phyloP scores from a whole-genome alignment of 2,329 filamentous ascomycete genomes.

The Pleomassaria siparia region DNA sequence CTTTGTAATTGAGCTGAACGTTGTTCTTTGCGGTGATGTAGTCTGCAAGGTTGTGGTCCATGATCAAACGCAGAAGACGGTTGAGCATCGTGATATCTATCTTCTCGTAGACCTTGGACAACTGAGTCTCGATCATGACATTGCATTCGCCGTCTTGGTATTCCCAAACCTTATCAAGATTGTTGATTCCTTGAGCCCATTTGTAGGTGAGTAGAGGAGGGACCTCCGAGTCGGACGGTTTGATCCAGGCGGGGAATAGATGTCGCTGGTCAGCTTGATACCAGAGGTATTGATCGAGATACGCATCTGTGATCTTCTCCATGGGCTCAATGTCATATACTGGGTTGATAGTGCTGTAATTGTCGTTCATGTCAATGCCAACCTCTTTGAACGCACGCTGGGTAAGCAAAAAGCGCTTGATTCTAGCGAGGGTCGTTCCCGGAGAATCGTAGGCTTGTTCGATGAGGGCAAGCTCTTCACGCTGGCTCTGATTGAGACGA shows the following conservation, averaged over 20 bases:
- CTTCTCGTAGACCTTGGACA: slow-evolving; percentile 99
- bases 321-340: slow-evolving; percentile 99
- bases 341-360: slow-evolving; percentile 98
- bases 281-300: slow-evolving; percentile 98
- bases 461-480: slow-evolving; percentile 93
- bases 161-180: slow-evolving; percentile 93
- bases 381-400: slow-evolving; percentile 99
- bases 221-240: slow-evolving; percentile 96
- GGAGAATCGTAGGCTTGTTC: slow-evolving; percentile 98
- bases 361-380: slow-evolving; percentile 99
- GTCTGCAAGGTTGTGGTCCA: slow-evolving; percentile 99
- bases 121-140: slow-evolving; percentile 95
- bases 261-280: slow-evolving; percentile 98
- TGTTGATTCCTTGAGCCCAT: slow-evolving; percentile 99
- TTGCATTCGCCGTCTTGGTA: slow-evolving; percentile 93
- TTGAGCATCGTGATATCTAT: slow-evolving; percentile 96
- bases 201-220: slow-evolving; percentile 94
- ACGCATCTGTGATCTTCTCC: slow-evolving; percentile 98
- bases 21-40: slow-evolving; percentile 99
- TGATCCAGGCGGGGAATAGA: slow-evolving; percentile 98
- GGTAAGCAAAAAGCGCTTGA: slow-evolving; percentile 95
- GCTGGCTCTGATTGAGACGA: slow-evolving; percentile 92
- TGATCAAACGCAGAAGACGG: slow-evolving; percentile 87
- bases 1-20: slow-evolving; percentile 97
- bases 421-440: slow-evolving; percentile 90